Percentiles rank a stretch among this genome's conserved stretches.
Evolutionary conservation across 768 basidiomycete genomes (phyloP).

Genomic region (Boletus coccyginus): DNA sequence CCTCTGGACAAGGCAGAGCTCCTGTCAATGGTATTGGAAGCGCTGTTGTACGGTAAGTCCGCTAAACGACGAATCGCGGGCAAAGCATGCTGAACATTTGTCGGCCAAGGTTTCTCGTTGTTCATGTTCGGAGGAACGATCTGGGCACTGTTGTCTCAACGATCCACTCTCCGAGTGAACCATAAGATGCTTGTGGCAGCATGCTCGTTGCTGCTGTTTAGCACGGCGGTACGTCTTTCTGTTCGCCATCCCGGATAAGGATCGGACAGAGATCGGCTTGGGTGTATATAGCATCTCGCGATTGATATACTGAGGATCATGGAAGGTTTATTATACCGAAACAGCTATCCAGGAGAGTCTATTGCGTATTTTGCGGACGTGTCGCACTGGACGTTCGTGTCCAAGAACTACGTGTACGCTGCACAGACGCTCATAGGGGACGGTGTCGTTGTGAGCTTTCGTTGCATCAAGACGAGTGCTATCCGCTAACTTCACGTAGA

Average conservation of each 20-base stretch:
- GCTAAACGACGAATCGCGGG: not conserved
- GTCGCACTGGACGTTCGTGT: constrained; percentile 29
- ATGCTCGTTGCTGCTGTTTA: constrained; percentile 28
- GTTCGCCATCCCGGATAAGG: not conserved
- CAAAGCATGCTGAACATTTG: not conserved
- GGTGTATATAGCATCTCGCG: constrained; percentile 20
- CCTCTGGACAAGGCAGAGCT: constrained; percentile 21
- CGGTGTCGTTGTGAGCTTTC: constrained; percentile 24
- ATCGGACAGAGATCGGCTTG: not conserved
- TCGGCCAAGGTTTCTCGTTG: constrained; percentile 31
- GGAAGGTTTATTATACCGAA: constrained; percentile 26
- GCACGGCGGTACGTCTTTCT: constrained; percentile 26
- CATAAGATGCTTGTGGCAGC: constrained; percentile 21
- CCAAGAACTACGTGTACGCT: constrained; percentile 22
- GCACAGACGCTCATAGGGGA: constrained; percentile 32
- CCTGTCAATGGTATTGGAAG: constrained; percentile 18
- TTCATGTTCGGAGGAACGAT: constrained; percentile 35
- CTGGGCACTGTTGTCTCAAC: constrained; percentile 18
- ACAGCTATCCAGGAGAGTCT: constrained; percentile 19
- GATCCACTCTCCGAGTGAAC: constrained; percentile 12
- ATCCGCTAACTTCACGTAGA: constrained; percentile 11
- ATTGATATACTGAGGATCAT: constrained; percentile 25
- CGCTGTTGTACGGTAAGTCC: constrained; percentile 17
- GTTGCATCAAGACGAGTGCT: not conserved
- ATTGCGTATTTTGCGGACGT: constrained; percentile 24